These are phyloP conservation scores for Chaetomium fimeti DNA, from an alignment of 495 filamentous ascomycete genomes.

Conservation along the genomic window DNA sequence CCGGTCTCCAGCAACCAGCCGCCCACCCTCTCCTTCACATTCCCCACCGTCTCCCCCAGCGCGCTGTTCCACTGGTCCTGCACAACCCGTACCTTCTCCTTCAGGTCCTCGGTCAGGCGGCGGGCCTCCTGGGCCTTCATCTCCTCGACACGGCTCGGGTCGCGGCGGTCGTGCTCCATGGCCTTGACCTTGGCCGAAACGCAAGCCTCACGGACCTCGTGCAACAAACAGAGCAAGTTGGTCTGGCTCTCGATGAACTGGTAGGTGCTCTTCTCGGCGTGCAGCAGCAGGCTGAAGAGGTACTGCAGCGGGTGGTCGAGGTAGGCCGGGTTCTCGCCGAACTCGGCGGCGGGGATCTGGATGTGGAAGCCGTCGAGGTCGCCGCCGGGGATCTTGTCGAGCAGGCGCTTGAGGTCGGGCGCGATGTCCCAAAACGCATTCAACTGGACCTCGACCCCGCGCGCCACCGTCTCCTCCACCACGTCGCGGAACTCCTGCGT, in stretches of 20 bases:
- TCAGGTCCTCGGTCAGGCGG: conserved; percentile 76
- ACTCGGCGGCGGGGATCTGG: conserved; percentile 74
- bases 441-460: conserved; percentile 86
- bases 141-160: conserved; percentile 56
- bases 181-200: conserved; percentile 59
- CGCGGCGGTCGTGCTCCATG: conserved; percentile 57
- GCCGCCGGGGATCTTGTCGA: conserved; percentile 68
- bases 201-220: conserved; percentile 84
- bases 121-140: conserved; percentile 63
- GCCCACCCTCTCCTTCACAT: conserved; percentile 57
- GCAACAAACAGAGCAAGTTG: conserved; percentile 87
- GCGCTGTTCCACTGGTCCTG: conserved; percentile 77
- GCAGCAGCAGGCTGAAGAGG: conserved; percentile 74
- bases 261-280: conserved; percentile 87
- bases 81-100: conserved; percentile 84
- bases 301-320: conserved; percentile 80
- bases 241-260: conserved; percentile 96
- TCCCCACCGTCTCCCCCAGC: conserved; percentile 50
- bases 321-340: conserved; percentile 81
- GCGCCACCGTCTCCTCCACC: conserved; percentile 79
- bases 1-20: conserved; percentile 65
- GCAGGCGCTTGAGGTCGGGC: conserved; percentile 68
- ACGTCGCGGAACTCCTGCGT: conserved; percentile 75
- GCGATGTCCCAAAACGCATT: conserved; percentile 98
- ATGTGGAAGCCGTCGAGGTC: conserved; percentile 51